These are phyloP conservation scores for Violaceomyces palustris DNA, from an alignment of 1,284 basidiomycete species.

Conservation along the genomic window DNA sequence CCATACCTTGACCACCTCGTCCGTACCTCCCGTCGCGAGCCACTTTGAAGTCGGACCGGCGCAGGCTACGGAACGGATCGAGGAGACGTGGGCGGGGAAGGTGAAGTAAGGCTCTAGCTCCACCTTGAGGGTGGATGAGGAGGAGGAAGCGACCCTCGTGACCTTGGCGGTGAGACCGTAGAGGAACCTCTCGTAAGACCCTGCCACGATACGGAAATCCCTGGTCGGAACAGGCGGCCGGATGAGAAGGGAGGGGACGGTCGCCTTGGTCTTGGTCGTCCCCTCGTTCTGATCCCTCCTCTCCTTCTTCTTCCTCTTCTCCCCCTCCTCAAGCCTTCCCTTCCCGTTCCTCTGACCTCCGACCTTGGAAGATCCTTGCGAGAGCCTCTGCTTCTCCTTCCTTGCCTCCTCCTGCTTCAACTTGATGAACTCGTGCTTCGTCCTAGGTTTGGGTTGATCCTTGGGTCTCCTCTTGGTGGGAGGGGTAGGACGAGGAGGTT, in stretches of 20 bases:
- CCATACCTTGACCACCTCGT: constrained; percentile 98
- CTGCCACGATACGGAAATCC: constrained; percentile 75
- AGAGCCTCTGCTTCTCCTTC: constrained; percentile 16
- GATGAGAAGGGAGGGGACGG: constrained; percentile 13
- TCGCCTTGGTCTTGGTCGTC: neutral
- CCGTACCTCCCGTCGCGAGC: constrained; percentile 87
- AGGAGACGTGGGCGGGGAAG: constrained; percentile 92
- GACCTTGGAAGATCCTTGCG: constrained; percentile 13
- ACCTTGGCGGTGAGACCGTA: constrained; percentile 78
- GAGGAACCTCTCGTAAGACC: constrained; percentile 90
- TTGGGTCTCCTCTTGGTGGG: constrained; percentile 19
- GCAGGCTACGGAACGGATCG: constrained; percentile 70
- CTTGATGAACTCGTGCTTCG: constrained; percentile 39
- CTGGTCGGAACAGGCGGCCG: constrained; percentile 18
- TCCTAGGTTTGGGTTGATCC: constrained; percentile 33
- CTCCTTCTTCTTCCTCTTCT: constrained; percentile 11
- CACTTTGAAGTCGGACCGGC: constrained; percentile 70
- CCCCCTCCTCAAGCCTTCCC: too few species aligned
- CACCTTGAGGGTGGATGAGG: constrained; percentile 25
- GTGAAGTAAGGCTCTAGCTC: constrained; percentile 75
- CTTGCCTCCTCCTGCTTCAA: constrained; percentile 25
- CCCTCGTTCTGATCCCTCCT: constrained; percentile 15
- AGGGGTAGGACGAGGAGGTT: constrained; percentile 14
- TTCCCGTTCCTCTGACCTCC: too few species aligned
- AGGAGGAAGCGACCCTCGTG: constrained; percentile 37